Evolutionary conservation across 176 grass and related monocot species (phyloP).

Genomic region (Miscanthus lutarioriparius): DNA sequence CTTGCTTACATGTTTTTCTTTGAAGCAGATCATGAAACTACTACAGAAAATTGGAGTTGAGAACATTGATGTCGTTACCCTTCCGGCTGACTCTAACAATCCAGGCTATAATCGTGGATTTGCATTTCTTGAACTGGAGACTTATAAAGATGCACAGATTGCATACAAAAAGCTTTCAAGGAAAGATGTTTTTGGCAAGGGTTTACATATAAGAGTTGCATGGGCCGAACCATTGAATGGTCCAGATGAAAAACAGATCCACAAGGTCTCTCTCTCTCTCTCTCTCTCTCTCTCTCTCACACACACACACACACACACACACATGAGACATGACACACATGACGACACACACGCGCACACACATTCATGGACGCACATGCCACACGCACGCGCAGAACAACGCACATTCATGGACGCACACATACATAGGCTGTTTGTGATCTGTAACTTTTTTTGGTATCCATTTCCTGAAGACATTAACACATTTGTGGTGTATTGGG

Average conservation of each 20-base stretch:
- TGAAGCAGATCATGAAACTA: constrained; percentile 48
- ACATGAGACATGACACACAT: too few species aligned
- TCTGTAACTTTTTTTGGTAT: too few species aligned
- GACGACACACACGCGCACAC: too few species aligned
- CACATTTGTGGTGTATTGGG: too few species aligned
- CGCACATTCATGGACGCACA: too few species aligned
- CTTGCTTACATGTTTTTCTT: too few species aligned
- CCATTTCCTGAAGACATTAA: too few species aligned
- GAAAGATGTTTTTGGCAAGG: constrained; percentile 54
- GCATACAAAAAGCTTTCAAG: constrained; percentile 66
- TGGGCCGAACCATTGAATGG: constrained; percentile 54
- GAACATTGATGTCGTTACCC: constrained; percentile 54
- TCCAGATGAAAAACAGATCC: constrained; percentile 61
- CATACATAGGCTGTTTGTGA: too few species aligned
- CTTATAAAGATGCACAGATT: constrained; percentile 56
- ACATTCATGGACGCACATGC: too few species aligned
- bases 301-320: too few species aligned
- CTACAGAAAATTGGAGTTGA: constrained; percentile 58
- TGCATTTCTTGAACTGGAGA: constrained; percentile 71
- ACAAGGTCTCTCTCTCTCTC: constrained; percentile 45
- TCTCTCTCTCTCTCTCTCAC: background rate
- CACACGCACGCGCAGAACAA: too few species aligned
- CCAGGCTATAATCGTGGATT: constrained; percentile 58
- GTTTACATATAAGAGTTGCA: constrained; percentile 44
- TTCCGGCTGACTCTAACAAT: constrained; percentile 45